Evolutionary conservation across 352 stramenopile species (phyloP).

Genomic region (Globisporangium irregulare): DNA sequence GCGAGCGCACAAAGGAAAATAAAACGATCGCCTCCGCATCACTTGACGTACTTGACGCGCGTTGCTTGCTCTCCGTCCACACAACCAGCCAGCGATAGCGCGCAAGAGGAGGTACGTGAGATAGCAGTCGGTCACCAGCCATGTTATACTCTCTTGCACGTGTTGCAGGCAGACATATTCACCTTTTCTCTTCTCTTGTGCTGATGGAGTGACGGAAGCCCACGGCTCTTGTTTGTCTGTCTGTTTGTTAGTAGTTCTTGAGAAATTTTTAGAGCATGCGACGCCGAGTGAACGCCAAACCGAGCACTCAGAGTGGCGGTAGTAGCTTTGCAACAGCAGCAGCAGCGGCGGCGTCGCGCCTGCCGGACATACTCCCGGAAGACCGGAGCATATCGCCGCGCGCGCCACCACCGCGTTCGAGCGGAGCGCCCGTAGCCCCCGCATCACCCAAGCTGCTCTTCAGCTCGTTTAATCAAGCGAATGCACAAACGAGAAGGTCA

Average conservation of each 20-base stretch:
- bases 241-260: neutral
- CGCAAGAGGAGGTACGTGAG: no score
- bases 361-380: constrained; percentile 8
- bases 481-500: constrained; percentile 5
- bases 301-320: neutral
- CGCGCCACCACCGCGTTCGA: neutral
- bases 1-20: no score
- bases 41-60: no score
- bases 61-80: no score
- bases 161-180: no score
- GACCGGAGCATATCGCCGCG: constrained; percentile 8
- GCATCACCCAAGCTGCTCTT: constrained; percentile 8
- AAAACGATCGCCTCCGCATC: no score
- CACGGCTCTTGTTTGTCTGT: no score
- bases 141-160: no score
- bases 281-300: constrained; percentile 5
- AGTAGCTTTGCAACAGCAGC: neutral
- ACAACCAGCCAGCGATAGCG: no score
- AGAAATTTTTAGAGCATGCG: constrained; percentile 1
- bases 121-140: no score
- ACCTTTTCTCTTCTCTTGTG: no score
- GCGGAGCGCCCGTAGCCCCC: neutral
- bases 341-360: neutral
- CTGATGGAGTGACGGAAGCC: no score
- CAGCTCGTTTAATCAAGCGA: constrained; percentile 13